Evolutionary conservation across 164 flowering plant genomes (phyloP), one percentile per base, ranked within the genome.

Genomic region (Aristolochia californica): DNA sequence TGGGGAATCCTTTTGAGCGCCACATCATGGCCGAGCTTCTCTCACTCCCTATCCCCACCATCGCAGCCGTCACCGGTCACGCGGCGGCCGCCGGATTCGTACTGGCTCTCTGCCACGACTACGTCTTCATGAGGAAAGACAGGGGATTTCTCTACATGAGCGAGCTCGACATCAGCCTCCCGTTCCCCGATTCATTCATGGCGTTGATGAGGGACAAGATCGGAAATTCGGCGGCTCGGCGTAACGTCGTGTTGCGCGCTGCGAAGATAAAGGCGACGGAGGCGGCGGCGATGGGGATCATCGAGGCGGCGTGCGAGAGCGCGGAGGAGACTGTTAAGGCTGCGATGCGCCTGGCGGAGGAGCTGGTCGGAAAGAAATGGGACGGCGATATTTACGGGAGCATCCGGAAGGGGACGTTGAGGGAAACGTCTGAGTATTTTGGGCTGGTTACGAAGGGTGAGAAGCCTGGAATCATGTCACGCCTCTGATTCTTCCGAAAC

Each of bases 21-120:
- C 60, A 74, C 0, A 40, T 87, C 18, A 45, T 84, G 13, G 52
- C 75, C 18, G 86, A 78, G 16, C 70, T 91, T 24, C 26, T 85
- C 54, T 76, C 83, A 1, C 79, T 91, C 28, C 96, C 96, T 0
- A 71, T 91, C 73, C 98, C 95, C 8, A 91, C 96, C 17, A 72
- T 91, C 53, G 95, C 95, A 3, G 96, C 96, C 52, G 77, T 88
- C 57, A 58, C 79, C 11, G 97, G 98, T 54, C 96, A 91, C 71
- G 90, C 95, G 22, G 76, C 87, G 4, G 96, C 91, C 9, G 90
- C 80, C n/a, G 98, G 96, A 0, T 65, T 79, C 61, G 23, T 78
- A 10, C 65, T 88, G 2, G 98, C 88, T 0, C 57, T 88, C 8
- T 47, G 75, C 63, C 98, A 91, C 68, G 98, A 91, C 70, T 82